Evolutionary conservation across 2,329 filamentous ascomycete species (phyloP).

Genomic region (Pseudogymnoascus sp.): DNA sequence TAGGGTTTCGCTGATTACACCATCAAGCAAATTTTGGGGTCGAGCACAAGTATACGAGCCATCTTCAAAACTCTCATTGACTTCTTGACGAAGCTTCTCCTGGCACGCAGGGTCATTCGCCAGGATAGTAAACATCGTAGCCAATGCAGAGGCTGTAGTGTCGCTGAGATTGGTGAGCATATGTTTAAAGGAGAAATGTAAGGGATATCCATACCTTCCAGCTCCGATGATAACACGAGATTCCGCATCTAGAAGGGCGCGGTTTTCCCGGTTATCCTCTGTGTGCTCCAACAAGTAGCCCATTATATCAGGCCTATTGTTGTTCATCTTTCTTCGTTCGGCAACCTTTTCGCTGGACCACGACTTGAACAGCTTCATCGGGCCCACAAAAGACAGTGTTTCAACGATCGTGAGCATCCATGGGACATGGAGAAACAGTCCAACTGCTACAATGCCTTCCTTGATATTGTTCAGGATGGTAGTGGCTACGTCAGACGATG

Average conservation of each 20-base stretch:
- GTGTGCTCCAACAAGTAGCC: slow-evolving; percentile 15
- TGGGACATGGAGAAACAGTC: slow-evolving; percentile 17
- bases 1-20: slow-evolving; percentile 21
- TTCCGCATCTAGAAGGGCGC: slow-evolving; percentile 14
- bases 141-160: slow-evolving; percentile 11
- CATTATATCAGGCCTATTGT: slow-evolving; percentile 16
- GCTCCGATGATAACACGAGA: slow-evolving; percentile 19
- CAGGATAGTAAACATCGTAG: slow-evolving; percentile 6
- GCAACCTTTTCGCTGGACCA: slow-evolving; percentile 19
- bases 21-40: slow-evolving; percentile 18
- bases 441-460: slow-evolving; percentile 15
- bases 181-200: neutral
- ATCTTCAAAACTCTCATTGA: slow-evolving; percentile 4
- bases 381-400: slow-evolving; percentile 18
- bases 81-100: slow-evolving; percentile 9
- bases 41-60: slow-evolving; percentile 15
- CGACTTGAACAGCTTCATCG: slow-evolving; percentile 16
- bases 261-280: neutral
- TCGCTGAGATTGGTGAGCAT: neutral
- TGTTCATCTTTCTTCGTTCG: slow-evolving; percentile 14
- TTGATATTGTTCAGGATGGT: slow-evolving; percentile 17
- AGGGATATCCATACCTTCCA: slow-evolving; percentile 17
- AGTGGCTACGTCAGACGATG: slow-evolving; percentile 9
- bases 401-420: slow-evolving; percentile 19
- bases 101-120: slow-evolving; percentile 5